A percentile compares a stretch with the other conserved stretches of the same genome.
Conservation (phyloP, 148 eudicot genomes). For the Vaccinium myrtillus region DNA sequence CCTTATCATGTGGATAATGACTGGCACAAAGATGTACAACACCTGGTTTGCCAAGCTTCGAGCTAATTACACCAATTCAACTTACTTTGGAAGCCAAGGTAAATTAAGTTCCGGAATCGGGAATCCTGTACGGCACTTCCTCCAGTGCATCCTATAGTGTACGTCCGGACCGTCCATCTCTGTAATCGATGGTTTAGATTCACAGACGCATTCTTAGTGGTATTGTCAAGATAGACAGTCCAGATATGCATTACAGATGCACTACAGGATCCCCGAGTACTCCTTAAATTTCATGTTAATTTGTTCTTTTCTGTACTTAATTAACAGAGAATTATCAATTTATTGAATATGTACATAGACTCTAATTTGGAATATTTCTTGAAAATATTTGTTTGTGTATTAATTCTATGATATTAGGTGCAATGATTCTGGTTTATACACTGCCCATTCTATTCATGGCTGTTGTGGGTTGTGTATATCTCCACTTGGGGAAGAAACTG, state of each 20-base stretch:
- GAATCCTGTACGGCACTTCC: too few relatives aligned
- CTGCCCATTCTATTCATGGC: constrained; percentile 52
- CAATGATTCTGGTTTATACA: constrained; percentile 38
- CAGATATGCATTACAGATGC: too few relatives aligned
- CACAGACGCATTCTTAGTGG: too few relatives aligned
- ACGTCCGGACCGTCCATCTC: too few relatives aligned
- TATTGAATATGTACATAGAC: background rate
- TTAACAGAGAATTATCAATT: background rate
- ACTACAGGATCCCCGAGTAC: too few relatives aligned
- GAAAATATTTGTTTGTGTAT: background rate
- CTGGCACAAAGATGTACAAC: constrained; percentile 36
- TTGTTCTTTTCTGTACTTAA: too few relatives aligned
- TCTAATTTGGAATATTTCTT: background rate
- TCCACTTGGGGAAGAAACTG: constrained; percentile 43
- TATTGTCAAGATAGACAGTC: too few relatives aligned
- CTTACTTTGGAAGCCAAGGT: constrained; percentile 70
- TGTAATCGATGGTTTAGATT: too few relatives aligned
- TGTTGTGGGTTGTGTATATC: constrained; percentile 43
- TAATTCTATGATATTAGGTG: constrained; percentile 24
- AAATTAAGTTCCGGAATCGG: background rate
- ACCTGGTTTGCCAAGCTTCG: constrained; percentile 32
- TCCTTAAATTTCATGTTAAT: too few relatives aligned
- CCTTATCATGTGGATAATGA: constrained; percentile 41
- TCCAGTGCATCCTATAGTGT: too few relatives aligned
- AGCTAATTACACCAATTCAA: constrained; percentile 25